phyloP scores from a whole-genome alignment of 176 grass and related monocot species.

The Eragrostis curvula region DNA sequence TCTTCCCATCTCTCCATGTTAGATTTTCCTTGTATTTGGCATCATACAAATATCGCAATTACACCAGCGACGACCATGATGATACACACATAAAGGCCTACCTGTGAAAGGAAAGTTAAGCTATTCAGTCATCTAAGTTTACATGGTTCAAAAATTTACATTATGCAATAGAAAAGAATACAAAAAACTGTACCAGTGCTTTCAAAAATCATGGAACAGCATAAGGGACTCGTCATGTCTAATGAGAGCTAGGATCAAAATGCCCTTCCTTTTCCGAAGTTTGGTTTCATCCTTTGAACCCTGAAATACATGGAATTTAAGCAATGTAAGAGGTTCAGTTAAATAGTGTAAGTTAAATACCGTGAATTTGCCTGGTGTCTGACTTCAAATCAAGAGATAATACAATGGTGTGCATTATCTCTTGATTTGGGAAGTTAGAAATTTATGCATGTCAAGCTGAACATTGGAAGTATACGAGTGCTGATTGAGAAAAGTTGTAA shows the following conservation, averaged over 20 bases:
- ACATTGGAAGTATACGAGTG: not conserved
- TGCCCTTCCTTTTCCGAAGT: conserved; percentile 37
- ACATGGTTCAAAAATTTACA: not conserved
- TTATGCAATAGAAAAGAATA: not conserved
- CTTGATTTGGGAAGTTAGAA: not conserved
- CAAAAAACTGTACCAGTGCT: not conserved
- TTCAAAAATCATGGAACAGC: too few species aligned
- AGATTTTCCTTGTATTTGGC: not conserved
- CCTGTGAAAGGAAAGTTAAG: conserved; percentile 1
- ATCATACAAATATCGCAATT: not conserved
- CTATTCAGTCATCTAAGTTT: conserved; percentile 1
- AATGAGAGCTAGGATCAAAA: too few species aligned
- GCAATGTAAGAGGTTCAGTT: conserved; percentile 31
- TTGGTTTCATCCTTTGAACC: conserved; percentile 53
- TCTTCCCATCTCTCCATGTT: not conserved
- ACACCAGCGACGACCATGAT: not conserved
- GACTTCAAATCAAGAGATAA: not conserved
- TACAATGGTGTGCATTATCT: not conserved
- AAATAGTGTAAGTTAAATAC: conserved; percentile 7
- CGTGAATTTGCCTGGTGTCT: not conserved
- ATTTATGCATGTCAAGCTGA: not conserved
- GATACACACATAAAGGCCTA: not conserved
- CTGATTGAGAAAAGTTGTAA: not conserved
- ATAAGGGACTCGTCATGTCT: too few species aligned
- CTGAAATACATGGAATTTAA: conserved; percentile 50